These are phyloP conservation scores for Kandelia obovata DNA, from an alignment of 345 rosid species.

Conservation along the genomic window DNA sequence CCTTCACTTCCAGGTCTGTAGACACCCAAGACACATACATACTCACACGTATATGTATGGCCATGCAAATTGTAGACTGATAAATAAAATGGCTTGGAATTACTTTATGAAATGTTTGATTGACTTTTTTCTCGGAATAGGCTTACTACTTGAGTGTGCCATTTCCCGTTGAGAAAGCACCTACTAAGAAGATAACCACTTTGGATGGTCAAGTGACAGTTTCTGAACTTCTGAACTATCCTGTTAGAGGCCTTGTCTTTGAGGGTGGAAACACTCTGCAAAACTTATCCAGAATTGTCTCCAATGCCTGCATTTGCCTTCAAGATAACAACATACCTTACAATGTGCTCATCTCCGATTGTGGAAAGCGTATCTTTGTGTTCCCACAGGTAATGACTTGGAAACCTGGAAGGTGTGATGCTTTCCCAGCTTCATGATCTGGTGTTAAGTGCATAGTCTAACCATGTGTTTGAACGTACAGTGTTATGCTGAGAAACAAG, in stretches of 20 bases:
- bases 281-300: conserved; percentile 53
- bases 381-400: conserved; percentile 71
- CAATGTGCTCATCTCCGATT: conserved; percentile 78
- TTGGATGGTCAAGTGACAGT: conserved; percentile 49
- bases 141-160: conserved; percentile 78
- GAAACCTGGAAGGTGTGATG: neutral
- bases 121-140: conserved; percentile 28
- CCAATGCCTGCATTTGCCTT: conserved; percentile 77
- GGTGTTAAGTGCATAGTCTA: neutral
- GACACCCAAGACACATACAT: no score
- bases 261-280: conserved; percentile 64
- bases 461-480: conserved; percentile 23
- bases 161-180: conserved; percentile 87
- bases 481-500: conserved; percentile 98
- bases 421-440: conserved; percentile 2
- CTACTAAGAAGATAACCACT: conserved; percentile 48
- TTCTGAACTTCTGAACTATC: conserved; percentile 65
- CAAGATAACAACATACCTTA: conserved; percentile 87
- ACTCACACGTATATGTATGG: no score
- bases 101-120: neutral
- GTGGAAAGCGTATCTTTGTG: conserved; percentile 71
- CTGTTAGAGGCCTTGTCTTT: conserved; percentile 83
- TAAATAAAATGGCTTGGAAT: no score
- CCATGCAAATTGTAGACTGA: no score
- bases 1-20: conserved; percentile 89